Evolutionary conservation across 805 yeast genomes (phyloP).

Genomic region (Nakazawaea pomicola): DNA sequence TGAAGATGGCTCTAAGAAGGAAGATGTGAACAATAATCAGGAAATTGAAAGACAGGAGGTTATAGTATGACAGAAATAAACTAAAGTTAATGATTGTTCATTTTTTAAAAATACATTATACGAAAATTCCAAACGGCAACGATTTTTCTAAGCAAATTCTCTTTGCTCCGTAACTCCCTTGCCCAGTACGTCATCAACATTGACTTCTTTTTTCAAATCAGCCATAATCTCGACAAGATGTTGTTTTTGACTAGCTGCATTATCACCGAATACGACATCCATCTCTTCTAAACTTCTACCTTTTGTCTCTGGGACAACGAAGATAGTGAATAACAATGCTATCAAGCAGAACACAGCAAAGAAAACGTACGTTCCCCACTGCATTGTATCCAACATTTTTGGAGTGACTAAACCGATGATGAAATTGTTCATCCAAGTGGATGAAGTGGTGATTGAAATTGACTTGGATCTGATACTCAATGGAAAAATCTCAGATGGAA

Average conservation of each 20-base stretch:
- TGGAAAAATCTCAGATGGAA: constrained; percentile 55
- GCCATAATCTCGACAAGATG: neutral
- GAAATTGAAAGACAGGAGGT: neutral
- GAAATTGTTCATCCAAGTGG: constrained; percentile 56
- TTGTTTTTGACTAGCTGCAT: neutral
- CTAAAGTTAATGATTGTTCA: neutral
- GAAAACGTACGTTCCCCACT: constrained; percentile 36
- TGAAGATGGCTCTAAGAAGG: too few relatives aligned
- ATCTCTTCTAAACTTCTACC: constrained; percentile 42
- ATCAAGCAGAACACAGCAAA: constrained; percentile 37
- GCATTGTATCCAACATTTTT: constrained; percentile 33
- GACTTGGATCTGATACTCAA: constrained; percentile 47
- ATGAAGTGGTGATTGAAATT: constrained; percentile 34
- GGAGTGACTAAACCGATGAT: constrained; percentile 52
- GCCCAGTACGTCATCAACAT: too few relatives aligned
- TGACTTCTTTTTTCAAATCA: neutral
- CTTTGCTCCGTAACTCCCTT: too few relatives aligned
- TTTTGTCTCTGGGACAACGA: constrained; percentile 40
- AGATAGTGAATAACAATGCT: constrained; percentile 27
- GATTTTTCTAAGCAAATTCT: too few relatives aligned
- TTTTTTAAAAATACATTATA: too few relatives aligned
- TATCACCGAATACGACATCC: constrained; percentile 34
- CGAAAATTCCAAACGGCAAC: too few relatives aligned
- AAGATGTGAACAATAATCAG: neutral
- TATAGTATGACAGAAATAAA: neutral